phyloP scores from a whole-genome alignment of 805 yeast species.

The Lachancea dasiensis region DNA sequence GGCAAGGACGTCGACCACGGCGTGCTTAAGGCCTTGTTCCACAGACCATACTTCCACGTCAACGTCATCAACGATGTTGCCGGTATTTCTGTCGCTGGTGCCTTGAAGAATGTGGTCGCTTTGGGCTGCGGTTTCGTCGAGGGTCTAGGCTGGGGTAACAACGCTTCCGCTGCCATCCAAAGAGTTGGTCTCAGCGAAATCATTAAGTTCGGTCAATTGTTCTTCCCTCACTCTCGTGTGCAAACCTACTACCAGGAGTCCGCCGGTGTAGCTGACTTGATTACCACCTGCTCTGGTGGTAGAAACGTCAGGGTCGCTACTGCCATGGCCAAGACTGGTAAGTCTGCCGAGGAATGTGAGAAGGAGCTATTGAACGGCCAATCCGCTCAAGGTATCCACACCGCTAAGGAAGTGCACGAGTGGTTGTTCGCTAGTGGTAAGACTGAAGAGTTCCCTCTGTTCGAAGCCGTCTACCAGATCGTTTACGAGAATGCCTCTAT shows the following conservation, averaged over 20 bases:
- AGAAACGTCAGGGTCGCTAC: slow-evolving; percentile 90
- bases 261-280: slow-evolving; percentile 97
- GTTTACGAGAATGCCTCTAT: slow-evolving; percentile 70
- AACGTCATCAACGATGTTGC: slow-evolving; percentile 88
- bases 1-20: slow-evolving; percentile 55
- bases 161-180: slow-evolving; percentile 97
- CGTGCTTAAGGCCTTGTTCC: slow-evolving; percentile 78
- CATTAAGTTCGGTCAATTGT: slow-evolving; percentile 74
- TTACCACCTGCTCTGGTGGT: slow-evolving; percentile 97
- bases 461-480: slow-evolving; percentile 68
- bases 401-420: slow-evolving; percentile 87
- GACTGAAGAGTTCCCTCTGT: slow-evolving; percentile 64
- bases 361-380: slow-evolving; percentile 86
- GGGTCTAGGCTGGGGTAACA: slow-evolving; percentile 98
- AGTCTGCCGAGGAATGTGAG: slow-evolving; percentile 76
- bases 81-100: slow-evolving; percentile 95
- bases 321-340: slow-evolving; percentile 75
- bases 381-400: slow-evolving; percentile 92
- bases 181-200: slow-evolving; percentile 91
- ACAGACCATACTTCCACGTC: slow-evolving; percentile 97
- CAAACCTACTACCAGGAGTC: slow-evolving; percentile 87
- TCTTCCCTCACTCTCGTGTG: slow-evolving; percentile 68
- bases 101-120: slow-evolving; percentile 93
- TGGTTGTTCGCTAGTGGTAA: slow-evolving; percentile 48
- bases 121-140: slow-evolving; percentile 95